Base-by-base conservation (phyloP, 164 flowering plant species). In the Vitis vinifera region DNA sequence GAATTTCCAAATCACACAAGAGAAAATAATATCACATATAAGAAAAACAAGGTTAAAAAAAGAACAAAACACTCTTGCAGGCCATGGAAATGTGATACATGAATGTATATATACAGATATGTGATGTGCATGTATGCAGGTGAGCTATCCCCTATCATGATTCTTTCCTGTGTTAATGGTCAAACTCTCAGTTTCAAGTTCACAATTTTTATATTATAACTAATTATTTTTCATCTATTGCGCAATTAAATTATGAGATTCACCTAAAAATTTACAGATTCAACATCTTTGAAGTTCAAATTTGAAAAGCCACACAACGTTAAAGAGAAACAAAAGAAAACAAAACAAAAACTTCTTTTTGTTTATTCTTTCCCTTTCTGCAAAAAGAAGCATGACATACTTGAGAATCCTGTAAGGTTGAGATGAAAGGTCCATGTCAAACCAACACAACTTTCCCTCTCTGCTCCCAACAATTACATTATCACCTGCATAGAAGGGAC, bases 341-440 rank as follows among this genome's bases (percentile, higher is more conserved):
- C 7, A 37, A 37, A 37, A 37, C 44, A 37, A 37, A 6, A 37
- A 37, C 7, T 37, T 37, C 2, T 23, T 4, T 37, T 37, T 37
- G 44, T 14, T 53, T 13, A 13, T 53, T 53, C n/a, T 53, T 13
- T 53, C n/a, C 27, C 27, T 23, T 23, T 23, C n/a, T 53, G 16
- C 19, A 47, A 17, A 67, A 69, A 30, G 17, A 29, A 3, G 7
- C 57, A 51, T 23, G 19, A 72, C 93, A 67, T 93, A 92, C 97
- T 78, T 87, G 71, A 92, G 85, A 74, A 75, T 80, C 82, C 59
- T 81, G 81, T 87, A 93, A 68, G 99, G 97, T 68, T 86, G 76
- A 69, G 98, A 85, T 60, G 97, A 89, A 55, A 93, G 96, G 69
- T 96, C 99, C 99, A 96, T 85, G 81, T 96, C 99, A 88, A 96